phyloP scores from a whole-genome alignment of 1,284 basidiomycete genomes.

The Cystobasidiaceae sp. region DNA sequence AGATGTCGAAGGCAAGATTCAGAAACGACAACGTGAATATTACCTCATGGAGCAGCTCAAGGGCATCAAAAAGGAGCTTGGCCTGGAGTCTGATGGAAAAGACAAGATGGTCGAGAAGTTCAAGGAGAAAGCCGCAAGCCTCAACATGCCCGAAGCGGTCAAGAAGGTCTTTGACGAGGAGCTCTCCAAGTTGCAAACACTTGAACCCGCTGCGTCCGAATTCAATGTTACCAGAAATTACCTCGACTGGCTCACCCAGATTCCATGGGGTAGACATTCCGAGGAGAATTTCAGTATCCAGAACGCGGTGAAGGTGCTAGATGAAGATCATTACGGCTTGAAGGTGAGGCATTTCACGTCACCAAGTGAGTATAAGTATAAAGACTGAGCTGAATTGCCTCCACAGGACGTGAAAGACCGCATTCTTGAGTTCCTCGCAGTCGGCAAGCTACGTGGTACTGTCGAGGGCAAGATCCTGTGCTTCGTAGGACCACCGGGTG shows the following conservation, averaged over 20 bases:
- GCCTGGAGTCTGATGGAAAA: conserved; percentile 95
- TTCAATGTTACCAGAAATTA: conserved; percentile 87
- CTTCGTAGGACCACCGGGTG: conserved; percentile 92
- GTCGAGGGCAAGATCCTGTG: conserved; percentile 99
- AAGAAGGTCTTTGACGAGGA: conserved; percentile 97
- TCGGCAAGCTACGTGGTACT: conserved; percentile 90
- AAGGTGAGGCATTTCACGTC: conserved; percentile 35
- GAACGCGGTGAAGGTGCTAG: conserved; percentile 68
- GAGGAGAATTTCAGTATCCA: conserved; percentile 86
- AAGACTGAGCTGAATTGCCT: background rate
- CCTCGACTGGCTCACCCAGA: conserved; percentile 91
- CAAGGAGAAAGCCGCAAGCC: conserved; percentile 73
- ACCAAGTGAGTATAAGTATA: background rate
- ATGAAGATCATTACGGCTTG: conserved; percentile 50
- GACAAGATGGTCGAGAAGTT: conserved; percentile 97
- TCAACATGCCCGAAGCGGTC: conserved; percentile 91
- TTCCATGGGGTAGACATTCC: conserved; percentile 95
- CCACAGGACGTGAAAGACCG: conserved; percentile 80
- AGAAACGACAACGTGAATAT: conserved; percentile 94
- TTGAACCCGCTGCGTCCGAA: conserved; percentile 85
- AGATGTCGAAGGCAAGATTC: conserved; percentile 94
- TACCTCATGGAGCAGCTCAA: conserved; percentile 98
- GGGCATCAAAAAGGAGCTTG: conserved; percentile 97
- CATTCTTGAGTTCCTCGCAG: conserved; percentile 95
- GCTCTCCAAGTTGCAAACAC: conserved; percentile 78